Percentiles rank a stretch among this genome's conserved stretches.
These are phyloP conservation scores for Trichoderma erinaceum DNA, from an alignment of 495 filamentous ascomycete species.

Conservation along the genomic window DNA sequence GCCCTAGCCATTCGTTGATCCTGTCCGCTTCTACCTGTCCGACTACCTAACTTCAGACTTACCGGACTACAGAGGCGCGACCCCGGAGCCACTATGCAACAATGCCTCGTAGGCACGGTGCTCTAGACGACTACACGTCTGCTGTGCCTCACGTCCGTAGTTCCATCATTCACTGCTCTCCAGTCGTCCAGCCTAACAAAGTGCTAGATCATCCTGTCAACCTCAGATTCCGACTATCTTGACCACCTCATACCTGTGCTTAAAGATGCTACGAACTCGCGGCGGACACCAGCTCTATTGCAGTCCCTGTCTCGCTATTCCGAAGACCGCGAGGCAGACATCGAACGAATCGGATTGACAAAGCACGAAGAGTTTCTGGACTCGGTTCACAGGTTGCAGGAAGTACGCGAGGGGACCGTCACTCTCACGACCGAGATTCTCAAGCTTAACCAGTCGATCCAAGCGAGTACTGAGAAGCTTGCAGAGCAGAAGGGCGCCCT, in stretches of 20 bases:
- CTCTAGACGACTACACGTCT: conserved; percentile 49
- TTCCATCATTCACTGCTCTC: neutral
- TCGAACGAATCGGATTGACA: conserved; percentile 88
- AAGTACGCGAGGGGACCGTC: conserved; percentile 82
- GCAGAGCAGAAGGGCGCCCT: conserved; percentile 90
- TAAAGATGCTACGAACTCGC: conserved; percentile 76
- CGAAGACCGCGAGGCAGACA: conserved; percentile 78
- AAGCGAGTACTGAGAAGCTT: conserved; percentile 88
- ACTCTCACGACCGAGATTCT: conserved; percentile 85
- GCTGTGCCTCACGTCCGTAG: conserved; percentile 45
- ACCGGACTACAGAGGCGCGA: neutral
- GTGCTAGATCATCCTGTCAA: conserved; percentile 75
- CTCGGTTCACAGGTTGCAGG: conserved; percentile 87
- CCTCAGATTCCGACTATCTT: conserved; percentile 87
- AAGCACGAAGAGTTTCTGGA: conserved; percentile 95
- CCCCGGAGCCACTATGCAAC: conserved; percentile 8
- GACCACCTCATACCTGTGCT: conserved; percentile 91
- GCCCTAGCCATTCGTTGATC: neutral
- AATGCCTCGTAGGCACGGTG: conserved; percentile 16
- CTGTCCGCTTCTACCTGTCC: neutral
- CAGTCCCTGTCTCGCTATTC: conserved; percentile 75
- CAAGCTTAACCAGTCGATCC: conserved; percentile 86
- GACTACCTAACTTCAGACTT: neutral
- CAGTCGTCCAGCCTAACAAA: conserved; percentile 6
- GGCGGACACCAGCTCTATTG: conserved; percentile 65